Evolutionary conservation across 2,329 filamentous ascomycete species (phyloP), one percentile per base, ranked within the genome.

Genomic region (Neofusicoccum sp.): DNA sequence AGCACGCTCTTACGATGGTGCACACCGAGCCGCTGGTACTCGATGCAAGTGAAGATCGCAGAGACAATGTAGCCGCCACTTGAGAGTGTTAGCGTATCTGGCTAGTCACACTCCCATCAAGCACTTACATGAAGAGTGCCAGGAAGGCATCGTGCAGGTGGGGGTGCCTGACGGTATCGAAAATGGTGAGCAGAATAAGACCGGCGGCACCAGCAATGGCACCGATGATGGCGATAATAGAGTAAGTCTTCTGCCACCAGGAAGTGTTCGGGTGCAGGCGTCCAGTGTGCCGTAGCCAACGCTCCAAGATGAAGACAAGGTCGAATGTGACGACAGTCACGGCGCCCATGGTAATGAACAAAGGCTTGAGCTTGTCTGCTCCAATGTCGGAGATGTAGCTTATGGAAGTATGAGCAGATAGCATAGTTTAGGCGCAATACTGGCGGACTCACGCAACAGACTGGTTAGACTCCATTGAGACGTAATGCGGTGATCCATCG

Each of bases 31-130:
- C 91, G 88, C 71, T 95, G 89, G 76, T 96, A 97, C 76, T 97
- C 93, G 80, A 87, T 88, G 80, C 93, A 97, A 67, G 94, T 90
- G 77, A 93, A 94, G 68, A 97, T 84, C 62, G 94, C 93, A 4
- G 89, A 92, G 61, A 97, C 73, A 61, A 97, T 81, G 75, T 96
- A 98, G 37, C 92, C 95, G 12, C 77, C 87, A 56, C 73, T 77
- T 50, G 4, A 29, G 6, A 41, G 6, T 6, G 36, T 63, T 58
- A 34, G 61, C 9, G 11, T 12, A 45, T 47, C 11, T 11, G 14
- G 22, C n/a, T 22, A 37, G 12, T 60, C 22, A 43, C 14, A 22
- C 16, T 43, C 7, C 3, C 14, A 7, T 12, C 7, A n/a, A n/a
- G 16, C 64, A 41, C 75, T 63, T 68, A 76, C 74, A 97, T 92